Percentiles rank a stretch among this genome's conserved stretches.
Conservation (phyloP, 163 green algal species). For the Volvox carteri region DNA sequence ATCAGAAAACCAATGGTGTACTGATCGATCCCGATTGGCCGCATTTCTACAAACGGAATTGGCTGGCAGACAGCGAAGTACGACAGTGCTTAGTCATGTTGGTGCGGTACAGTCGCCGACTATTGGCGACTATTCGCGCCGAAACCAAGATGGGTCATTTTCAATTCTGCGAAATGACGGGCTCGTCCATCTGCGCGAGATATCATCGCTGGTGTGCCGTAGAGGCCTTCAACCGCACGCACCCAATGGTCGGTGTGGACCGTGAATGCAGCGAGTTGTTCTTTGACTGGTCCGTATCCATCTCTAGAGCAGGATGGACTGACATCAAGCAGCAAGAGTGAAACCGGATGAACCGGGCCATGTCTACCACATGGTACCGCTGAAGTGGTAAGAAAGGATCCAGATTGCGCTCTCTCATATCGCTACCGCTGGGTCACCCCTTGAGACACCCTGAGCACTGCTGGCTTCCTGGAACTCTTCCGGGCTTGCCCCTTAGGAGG, state of each 20-base stretch:
- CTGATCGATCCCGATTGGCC: not conserved
- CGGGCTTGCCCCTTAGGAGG: no score
- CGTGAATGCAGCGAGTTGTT: not conserved
- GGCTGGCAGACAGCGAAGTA: not conserved
- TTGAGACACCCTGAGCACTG: no score
- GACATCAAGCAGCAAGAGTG: not conserved
- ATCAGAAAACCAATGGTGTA: not conserved
- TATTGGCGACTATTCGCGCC: not conserved
- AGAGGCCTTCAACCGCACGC: not conserved
- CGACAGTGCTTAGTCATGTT: constrained; percentile 9
- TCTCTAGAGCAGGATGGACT: not conserved
- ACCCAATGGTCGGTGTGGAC: not conserved
- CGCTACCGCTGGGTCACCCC: no score
- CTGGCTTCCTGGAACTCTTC: no score
- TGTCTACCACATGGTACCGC: not conserved
- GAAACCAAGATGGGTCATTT: not conserved
- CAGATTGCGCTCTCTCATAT: no score
- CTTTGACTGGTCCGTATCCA: not conserved
- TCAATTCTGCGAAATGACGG: not conserved
- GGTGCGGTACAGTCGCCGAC: not conserved
- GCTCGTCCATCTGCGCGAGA: not conserved
- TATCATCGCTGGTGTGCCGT: not conserved
- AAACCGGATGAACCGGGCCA: not conserved
- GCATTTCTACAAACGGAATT: constrained; percentile 4
- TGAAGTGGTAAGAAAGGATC: constrained; percentile 30